These are phyloP conservation scores for Hanseniaspora vineae DNA, from an alignment of 805 yeast species.

Conservation along the genomic window DNA sequence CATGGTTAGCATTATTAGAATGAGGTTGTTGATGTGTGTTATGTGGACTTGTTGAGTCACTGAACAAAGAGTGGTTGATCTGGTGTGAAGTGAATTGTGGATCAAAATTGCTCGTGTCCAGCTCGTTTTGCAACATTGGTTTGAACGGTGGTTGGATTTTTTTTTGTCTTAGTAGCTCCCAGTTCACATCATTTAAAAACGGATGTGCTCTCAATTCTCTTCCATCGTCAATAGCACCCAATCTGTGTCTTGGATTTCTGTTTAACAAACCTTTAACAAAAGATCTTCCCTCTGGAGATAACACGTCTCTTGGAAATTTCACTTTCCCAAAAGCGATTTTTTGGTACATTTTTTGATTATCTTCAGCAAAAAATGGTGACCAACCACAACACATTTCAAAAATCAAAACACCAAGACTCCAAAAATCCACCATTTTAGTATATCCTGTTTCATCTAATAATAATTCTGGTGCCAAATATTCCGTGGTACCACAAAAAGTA, in stretches of 20 bases:
- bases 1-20: slow-evolving; percentile 24
- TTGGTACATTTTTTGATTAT: slow-evolving; percentile 97
- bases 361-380: slow-evolving; percentile 97
- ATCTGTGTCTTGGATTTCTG: slow-evolving; percentile 89
- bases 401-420: slow-evolving; percentile 94
- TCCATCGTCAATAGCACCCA: slow-evolving; percentile 87
- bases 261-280: slow-evolving; percentile 91
- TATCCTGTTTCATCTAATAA: slow-evolving; percentile 91
- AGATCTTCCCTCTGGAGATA: slow-evolving; percentile 85
- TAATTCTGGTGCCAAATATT: slow-evolving; percentile 94
- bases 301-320: slow-evolving; percentile 89
- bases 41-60: background rate
- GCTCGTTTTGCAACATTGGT: slow-evolving; percentile 81
- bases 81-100: slow-evolving; percentile 75
- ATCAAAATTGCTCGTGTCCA: slow-evolving; percentile 93
- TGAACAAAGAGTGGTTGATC: slow-evolving; percentile 7
- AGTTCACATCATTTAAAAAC: slow-evolving; percentile 82
- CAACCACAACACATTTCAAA: slow-evolving; percentile 99
- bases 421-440: slow-evolving; percentile 97
- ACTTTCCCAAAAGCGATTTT: slow-evolving; percentile 98
- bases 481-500: slow-evolving; percentile 97
- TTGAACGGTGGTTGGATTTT: slow-evolving; percentile 93
- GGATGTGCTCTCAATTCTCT: slow-evolving; percentile 86
- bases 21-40: background rate
- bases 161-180: slow-evolving; percentile 68